phyloP scores from a whole-genome alignment of 2,329 filamentous ascomycete species.

The Penicillium sp. region DNA sequence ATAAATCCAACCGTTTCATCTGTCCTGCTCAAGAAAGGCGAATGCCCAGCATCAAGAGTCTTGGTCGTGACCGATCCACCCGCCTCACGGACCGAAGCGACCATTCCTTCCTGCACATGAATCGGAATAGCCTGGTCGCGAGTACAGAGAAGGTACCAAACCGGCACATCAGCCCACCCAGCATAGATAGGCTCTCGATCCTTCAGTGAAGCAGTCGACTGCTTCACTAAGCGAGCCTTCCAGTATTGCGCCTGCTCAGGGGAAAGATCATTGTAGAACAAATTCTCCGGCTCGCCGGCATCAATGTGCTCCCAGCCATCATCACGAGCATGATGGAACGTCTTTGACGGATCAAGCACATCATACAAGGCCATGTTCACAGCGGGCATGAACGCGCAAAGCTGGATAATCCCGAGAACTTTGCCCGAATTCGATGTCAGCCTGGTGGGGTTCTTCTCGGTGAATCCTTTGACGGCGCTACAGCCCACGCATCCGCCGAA shows the following conservation, averaged over 20 bases:
- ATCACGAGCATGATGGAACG: constrained; percentile 1
- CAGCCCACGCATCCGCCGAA: constrained; percentile 5
- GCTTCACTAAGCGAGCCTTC: constrained; percentile 2
- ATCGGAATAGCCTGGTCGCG: constrained; percentile 4
- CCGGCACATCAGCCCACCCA: constrained; percentile 8
- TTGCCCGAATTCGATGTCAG: background rate
- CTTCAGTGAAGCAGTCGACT: constrained; percentile 2
- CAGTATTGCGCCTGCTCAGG: constrained; percentile 1
- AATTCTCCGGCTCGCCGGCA: background rate
- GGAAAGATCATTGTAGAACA: constrained; percentile 8
- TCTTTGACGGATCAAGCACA: background rate
- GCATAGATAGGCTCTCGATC: constrained; percentile 5
- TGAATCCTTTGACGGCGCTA: constrained; percentile 3
- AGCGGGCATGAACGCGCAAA: constrained; percentile 4
- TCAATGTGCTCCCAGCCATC: constrained; percentile 7
- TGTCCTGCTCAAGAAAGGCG: constrained; percentile 4
- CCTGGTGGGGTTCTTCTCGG: constrained; percentile 1
- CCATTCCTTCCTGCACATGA: constrained; percentile 7
- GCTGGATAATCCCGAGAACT: constrained; percentile 1
- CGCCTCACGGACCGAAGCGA: constrained; percentile 2
- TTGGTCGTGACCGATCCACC: constrained; percentile 4
- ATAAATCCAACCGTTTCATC: constrained; percentile 4
- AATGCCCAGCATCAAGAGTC: constrained; percentile 3
- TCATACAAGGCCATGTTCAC: constrained; percentile 2
- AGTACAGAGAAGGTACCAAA: constrained; percentile 5